phyloP scores from a whole-genome alignment of 495 filamentous ascomycete genomes.

The Aspergillus olivimuriae region DNA sequence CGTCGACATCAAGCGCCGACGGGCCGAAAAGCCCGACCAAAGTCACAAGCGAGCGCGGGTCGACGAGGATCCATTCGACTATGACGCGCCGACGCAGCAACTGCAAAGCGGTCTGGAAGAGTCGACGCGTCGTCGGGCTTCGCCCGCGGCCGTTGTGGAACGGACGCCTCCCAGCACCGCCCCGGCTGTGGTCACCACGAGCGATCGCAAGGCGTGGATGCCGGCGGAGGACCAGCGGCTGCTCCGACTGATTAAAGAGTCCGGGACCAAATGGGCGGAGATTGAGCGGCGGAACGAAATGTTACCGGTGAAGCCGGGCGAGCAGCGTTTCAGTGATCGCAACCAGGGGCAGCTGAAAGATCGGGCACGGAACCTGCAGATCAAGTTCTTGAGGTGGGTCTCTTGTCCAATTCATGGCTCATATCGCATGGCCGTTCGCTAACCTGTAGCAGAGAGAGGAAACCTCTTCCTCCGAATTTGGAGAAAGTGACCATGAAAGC shows the following conservation, averaged over 20 bases:
- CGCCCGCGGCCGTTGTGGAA: not conserved
- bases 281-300: conserved; percentile 24
- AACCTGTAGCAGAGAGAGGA: conserved; percentile 2
- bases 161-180: not conserved
- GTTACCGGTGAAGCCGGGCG: conserved; percentile 15
- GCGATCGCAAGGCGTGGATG: conserved; percentile 7
- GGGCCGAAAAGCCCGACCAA: conserved; percentile 14
- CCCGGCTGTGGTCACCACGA: not conserved
- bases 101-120: not conserved
- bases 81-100: not conserved
- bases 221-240: conserved; percentile 24
- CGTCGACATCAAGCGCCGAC: conserved; percentile 8
- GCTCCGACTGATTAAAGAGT: conserved; percentile 16
- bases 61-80: not conserved
- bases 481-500: conserved; percentile 12
- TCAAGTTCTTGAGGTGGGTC: conserved; percentile 17
- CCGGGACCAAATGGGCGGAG: conserved; percentile 19
- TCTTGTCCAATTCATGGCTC: not conserved
- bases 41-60: not conserved
- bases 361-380: conserved; percentile 66
- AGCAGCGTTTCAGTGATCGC: conserved; percentile 46
- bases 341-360: conserved; percentile 79
- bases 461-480: conserved; percentile 8
- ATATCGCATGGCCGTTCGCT: not conserved
- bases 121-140: not conserved